phyloP scores from a whole-genome alignment of 2,329 filamentous ascomycete genomes.

The Metarhizium anisopliae region DNA sequence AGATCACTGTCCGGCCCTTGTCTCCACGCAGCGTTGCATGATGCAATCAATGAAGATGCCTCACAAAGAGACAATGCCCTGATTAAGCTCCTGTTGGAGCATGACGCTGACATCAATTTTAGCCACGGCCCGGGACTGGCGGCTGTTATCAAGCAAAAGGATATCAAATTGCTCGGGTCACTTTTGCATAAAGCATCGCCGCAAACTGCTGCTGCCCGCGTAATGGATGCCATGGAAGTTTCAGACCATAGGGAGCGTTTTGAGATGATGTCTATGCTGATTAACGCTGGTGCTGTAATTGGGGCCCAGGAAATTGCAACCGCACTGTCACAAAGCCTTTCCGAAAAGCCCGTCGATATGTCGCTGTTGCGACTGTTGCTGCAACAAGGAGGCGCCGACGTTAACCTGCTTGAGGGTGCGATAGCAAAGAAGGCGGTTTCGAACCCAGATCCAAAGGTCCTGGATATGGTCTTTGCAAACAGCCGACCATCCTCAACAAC shows the following conservation, averaged over 20 bases:
- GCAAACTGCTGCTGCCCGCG: constrained; percentile 35
- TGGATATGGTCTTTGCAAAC: constrained; percentile 37
- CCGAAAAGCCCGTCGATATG: constrained; percentile 38
- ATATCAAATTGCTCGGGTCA: constrained; percentile 34
- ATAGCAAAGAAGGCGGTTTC: constrained; percentile 31
- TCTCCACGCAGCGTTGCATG: constrained; percentile 41
- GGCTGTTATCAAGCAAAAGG: constrained; percentile 38
- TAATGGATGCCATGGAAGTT: constrained; percentile 39
- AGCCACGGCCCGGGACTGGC: constrained; percentile 40
- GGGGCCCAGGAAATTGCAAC: constrained; percentile 32
- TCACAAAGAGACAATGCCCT: constrained; percentile 40
- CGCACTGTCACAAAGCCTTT: constrained; percentile 33
- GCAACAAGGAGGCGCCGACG: constrained; percentile 41
- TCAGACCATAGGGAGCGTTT: constrained; percentile 32
- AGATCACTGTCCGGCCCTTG: constrained; percentile 36
- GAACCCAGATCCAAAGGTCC: constrained; percentile 36
- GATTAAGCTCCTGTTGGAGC: constrained; percentile 41
- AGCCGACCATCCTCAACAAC: constrained; percentile 36
- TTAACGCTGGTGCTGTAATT: constrained; percentile 34
- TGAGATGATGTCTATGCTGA: constrained; percentile 37
- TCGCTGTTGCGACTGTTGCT: constrained; percentile 39
- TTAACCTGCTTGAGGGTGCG: constrained; percentile 38
- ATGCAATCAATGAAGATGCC: constrained; percentile 40
- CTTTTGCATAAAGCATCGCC: constrained; percentile 38
- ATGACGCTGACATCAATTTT: constrained; percentile 46